Percentiles rank a stretch among this genome's conserved stretches.
These are phyloP conservation scores for Zymoseptoria brevis DNA, from an alignment of 2,329 filamentous ascomycete species.

Conservation along the genomic window DNA sequence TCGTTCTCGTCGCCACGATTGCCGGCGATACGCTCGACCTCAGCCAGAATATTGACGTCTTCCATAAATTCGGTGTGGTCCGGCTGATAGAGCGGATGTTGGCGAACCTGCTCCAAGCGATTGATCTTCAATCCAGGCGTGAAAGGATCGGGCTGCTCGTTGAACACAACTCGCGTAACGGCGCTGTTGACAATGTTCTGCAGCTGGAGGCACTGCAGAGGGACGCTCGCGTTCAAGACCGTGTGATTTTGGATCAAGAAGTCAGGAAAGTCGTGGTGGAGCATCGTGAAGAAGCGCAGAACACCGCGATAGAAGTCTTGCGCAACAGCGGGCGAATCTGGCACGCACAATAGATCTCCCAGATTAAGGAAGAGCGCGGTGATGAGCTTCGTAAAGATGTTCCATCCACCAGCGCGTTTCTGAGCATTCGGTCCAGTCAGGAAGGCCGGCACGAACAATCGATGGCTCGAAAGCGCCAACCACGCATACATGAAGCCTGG, in stretches of 20 bases:
- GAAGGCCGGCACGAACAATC: slow-evolving; percentile 72
- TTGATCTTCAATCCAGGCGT: slow-evolving; percentile 68
- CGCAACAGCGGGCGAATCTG: slow-evolving; percentile 59
- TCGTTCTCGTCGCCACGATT: slow-evolving; percentile 58
- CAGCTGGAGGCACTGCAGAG: slow-evolving; percentile 75
- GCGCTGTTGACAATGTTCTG: slow-evolving; percentile 83
- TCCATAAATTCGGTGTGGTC: slow-evolving; percentile 49
- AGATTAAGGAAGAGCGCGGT: slow-evolving; percentile 49
- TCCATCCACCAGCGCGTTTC: slow-evolving; percentile 54
- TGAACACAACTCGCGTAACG: slow-evolving; percentile 57
- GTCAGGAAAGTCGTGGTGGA: slow-evolving; percentile 92
- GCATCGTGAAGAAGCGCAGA: slow-evolving; percentile 70
- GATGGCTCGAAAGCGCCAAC: slow-evolving; percentile 74
- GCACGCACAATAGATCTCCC: slow-evolving; percentile 68
- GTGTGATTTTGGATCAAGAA: slow-evolving; percentile 85
- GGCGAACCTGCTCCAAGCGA: slow-evolving; percentile 63
- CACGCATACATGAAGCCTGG: slow-evolving; percentile 81
- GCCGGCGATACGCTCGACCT: slow-evolving; percentile 43
- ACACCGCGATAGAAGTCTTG: slow-evolving; percentile 81
- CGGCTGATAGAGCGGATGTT: slow-evolving; percentile 56
- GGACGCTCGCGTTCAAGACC: slow-evolving; percentile 71
- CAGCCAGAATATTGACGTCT: slow-evolving; percentile 45
- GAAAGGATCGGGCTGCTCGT: slow-evolving; percentile 65
- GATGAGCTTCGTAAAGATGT: slow-evolving; percentile 59
- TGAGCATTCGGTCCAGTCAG: slow-evolving; percentile 42